Evolutionary conservation across 2,329 filamentous ascomycete species (phyloP), one percentile per base, ranked within the genome.

Genomic region (Arthrobotrys conoides): DNA sequence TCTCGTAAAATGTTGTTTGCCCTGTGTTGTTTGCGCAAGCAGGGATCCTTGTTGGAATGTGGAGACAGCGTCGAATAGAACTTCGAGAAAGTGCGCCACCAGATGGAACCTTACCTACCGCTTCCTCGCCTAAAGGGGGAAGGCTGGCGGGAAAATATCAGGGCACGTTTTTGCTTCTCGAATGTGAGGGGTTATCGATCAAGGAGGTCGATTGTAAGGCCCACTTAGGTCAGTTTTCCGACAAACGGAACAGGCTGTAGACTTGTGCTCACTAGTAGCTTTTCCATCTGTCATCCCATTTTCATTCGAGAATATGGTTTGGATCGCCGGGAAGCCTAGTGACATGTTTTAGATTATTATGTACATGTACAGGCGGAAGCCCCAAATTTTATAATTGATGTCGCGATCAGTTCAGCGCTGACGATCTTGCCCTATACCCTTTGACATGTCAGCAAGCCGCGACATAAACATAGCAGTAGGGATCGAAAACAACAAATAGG

Each of bases 11-110:
- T 64, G 41, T 48, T 48, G 44, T 48, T 65, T 48, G 44, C 61
- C 20, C 61, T 33, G 61, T 71, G 73, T 59, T 77, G 73, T 77
- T 77, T 77, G 73, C 67, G 33, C 61, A 48, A 63, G 49, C 66
- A 67, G 51, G 73, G 73, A 55, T 67, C 22, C 51, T 44, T 41
- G 66, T 36, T 36, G 36, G 36, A 59, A 51, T 70, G 66, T 77
- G 66, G 67, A 71, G 49, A 67, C 44, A 27, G 38, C 44, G 44
- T 64, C 71, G 51, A 76, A 76, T 76, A 55, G 57, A 27, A 36
- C 24, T 55, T 53, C 48, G 46, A 48, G 57, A 55, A 30, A 70
- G 24, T 30, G n/a, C 67, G 73, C 73, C 73, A 71, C 66, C n/a
- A 24, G 20, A 55, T 36, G 22, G 57, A 67, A 66, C 69, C 49